Evolutionary conservation across 176 grass and related monocot genomes (phyloP), one percentile per base, ranked within the genome.

Genomic region (Ensete ventricosum): DNA sequence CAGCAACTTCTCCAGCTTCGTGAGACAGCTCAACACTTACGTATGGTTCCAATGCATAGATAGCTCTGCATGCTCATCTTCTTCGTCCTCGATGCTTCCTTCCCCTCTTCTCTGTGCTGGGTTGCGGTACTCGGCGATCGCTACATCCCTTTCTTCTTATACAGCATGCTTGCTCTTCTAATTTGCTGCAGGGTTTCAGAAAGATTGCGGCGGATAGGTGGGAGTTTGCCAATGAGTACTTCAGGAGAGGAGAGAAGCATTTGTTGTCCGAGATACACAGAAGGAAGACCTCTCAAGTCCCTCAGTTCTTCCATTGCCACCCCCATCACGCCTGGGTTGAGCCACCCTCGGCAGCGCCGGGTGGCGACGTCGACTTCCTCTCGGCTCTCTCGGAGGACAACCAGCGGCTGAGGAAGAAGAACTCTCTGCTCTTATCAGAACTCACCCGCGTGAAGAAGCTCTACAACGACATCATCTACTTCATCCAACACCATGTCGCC

Each of bases 1-100:
- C 88, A 91, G 89, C 78, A 99, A 99, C 85, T 94, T 99, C 86
- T 94, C 95, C 19, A 99, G 95, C 79, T 99, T 99, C 80, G 90
- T 99, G 71, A 66, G 95, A 59, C 95, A 99, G 82, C 95, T 99
- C 76, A 99, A 99, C 88, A 99, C 95, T 84, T 99, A 99, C 73
- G 95, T 98, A 91, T 43, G 51, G 16, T 43, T 43, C 34, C 4
- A 6, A 43, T 43, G 34, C 34, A 43, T 6, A 43, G 24, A 43
- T 6, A 43, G 34, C 34, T 43, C 34, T 43, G 34, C 34, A 43
- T 43, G 34, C 50, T 54, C n/a, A 9, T 73, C 11, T 8, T 13
- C 3, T 12, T 51, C 3, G 23, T 54, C 54, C 16, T 55, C 48
- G 54, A 58, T 58, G 54, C 16, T 58, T 58, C 54, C 54, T 58